phyloP scores from a whole-genome alignment of 805 yeast genomes.

The Candida pini region DNA sequence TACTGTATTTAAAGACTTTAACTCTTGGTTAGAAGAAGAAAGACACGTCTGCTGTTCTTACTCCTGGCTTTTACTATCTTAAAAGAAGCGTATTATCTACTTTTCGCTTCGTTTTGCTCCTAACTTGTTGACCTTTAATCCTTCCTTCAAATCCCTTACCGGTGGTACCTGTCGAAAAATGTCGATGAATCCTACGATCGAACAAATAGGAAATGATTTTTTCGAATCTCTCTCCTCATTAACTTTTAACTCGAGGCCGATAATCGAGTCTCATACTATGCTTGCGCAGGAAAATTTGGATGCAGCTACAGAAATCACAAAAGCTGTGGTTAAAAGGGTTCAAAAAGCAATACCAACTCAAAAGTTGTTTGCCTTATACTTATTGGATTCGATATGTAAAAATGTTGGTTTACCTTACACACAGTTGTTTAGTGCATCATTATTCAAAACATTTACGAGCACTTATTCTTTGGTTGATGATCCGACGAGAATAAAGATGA shows the following conservation, averaged over 20 bases:
- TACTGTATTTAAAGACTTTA: too few relatives aligned
- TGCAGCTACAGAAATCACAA: conserved; percentile 71
- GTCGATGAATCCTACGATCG: too few relatives aligned
- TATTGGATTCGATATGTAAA: conserved; percentile 88
- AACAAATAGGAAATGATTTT: conserved; percentile 53
- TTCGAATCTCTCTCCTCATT: conserved; percentile 65
- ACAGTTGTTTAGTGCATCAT: conserved; percentile 62
- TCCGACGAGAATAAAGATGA: conserved; percentile 63
- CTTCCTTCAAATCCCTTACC: too few relatives aligned
- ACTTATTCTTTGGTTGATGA: conserved; percentile 79
- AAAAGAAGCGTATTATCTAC: too few relatives aligned
- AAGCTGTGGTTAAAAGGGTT: conserved; percentile 70
- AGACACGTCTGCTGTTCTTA: too few relatives aligned
- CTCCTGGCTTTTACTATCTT: too few relatives aligned
- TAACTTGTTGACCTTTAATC: too few relatives aligned
- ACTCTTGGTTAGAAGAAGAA: too few relatives aligned
- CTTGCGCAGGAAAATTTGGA: conserved; percentile 81
- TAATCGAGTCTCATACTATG: conserved; percentile 76
- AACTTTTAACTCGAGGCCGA: conserved; percentile 85
- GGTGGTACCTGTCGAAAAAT: too few relatives aligned
- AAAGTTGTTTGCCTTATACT: conserved; percentile 77
- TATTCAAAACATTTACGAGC: conserved; percentile 65
- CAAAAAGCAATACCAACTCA: conserved; percentile 74
- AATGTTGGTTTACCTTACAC: conserved; percentile 88
- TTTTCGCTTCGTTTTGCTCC: too few relatives aligned